Evolutionary conservation across 139 green algal genomes (phyloP), one percentile per base, ranked within the genome.

Genomic region (Asterochloris sp.): DNA sequence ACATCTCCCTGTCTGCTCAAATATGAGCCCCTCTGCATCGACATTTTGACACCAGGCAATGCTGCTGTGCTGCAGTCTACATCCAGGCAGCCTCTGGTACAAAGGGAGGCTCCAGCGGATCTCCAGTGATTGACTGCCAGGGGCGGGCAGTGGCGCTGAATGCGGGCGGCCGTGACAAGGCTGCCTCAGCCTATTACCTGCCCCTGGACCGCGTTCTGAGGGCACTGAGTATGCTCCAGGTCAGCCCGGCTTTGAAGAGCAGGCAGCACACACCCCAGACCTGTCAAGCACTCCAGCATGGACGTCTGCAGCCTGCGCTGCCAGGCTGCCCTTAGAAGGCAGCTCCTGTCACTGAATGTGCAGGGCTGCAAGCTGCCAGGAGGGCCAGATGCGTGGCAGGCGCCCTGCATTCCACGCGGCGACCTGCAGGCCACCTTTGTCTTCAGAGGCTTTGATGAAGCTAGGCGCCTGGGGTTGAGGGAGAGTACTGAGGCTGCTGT

Each of bases 371-470:
- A 47, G 54, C 9, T 74, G 17, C 60, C 47, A 54, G n/a, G 60
- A 73, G 27, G 38, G 77, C 47, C 77, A 88, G 66, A 71, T 82
- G 9, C 19, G n/a, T 94, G 89, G 89, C 79, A 60, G 12, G 85
- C 84, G 0, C 74, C 87, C 0, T 66, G 27, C 54, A 90, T 97
- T 13, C 88, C 91, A 0, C 79, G 94, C 0, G 94, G 92, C 24
- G 91, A 96, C 77, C 77, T 95, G 74, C 90, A 96, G 84, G 91
- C 90, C 29, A 97, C 91, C 1, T 97, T 98, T 73, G 21, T 92
- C 28, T 98, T 98, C 89, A 96, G 95, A 78, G 95, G 95, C 9
- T 98, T 98, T 86, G 95, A 98, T 69, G 95, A 98, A 86, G 91
- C 83, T 24, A 86, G 93, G 63, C 89, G 95, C 0, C 87, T 98